phyloP scores from a whole-genome alignment of 331 rosid genomes.

The Cydonia oblonga region DNA sequence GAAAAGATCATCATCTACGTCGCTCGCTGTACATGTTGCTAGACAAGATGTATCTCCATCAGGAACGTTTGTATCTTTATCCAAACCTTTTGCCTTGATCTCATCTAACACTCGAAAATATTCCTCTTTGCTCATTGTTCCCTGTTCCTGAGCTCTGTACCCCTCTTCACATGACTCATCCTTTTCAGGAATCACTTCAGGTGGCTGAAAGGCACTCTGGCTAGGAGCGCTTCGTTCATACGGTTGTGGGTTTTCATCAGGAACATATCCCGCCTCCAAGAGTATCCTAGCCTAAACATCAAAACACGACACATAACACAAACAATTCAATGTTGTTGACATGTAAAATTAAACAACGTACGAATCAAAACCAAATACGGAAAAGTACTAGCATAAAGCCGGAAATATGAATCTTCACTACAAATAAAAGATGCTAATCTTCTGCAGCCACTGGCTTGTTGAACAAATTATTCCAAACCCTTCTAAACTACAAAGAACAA shows the following conservation, averaged over 20 bases:
- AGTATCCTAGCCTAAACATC: background rate
- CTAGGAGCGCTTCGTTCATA: constrained; percentile 22
- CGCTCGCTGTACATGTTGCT: constrained; percentile 68
- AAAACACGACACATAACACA: background rate
- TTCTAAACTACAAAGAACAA: background rate
- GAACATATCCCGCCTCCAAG: no score
- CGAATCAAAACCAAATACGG: no score
- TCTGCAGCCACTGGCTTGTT: background rate
- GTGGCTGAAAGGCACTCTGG: constrained; percentile 18
- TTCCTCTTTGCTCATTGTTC: constrained; percentile 40
- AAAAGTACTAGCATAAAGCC: no score
- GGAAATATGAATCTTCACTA: no score
- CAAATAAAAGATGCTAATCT: background rate
- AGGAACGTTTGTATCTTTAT: constrained; percentile 31
- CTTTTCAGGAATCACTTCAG: constrained; percentile 20
- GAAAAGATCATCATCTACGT: constrained; percentile 49
- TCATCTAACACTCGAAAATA: constrained; percentile 7
- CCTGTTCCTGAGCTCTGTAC: constrained; percentile 21
- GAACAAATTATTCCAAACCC: background rate
- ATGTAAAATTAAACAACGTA: background rate
- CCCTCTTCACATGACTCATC: constrained; percentile 19
- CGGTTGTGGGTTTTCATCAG: no score
- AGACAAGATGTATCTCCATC: constrained; percentile 65
- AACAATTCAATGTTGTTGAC: background rate
- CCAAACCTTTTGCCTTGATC: background rate